Evolutionary conservation across 331 rosid species (phyloP).

Genomic region (Rhamnella rubrinervis): DNA sequence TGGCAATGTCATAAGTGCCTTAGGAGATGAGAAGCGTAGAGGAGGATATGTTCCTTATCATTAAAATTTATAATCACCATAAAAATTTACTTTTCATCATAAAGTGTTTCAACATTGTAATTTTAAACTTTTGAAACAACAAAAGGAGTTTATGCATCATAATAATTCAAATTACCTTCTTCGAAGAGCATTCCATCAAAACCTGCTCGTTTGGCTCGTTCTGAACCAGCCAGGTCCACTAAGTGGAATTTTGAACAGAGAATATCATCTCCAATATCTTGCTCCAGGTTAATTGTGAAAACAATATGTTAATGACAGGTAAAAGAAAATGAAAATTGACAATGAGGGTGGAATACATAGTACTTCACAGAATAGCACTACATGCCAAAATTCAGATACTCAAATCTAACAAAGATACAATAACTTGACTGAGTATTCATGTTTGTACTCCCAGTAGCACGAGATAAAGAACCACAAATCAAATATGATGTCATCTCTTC

Average conservation of each 20-base stretch:
- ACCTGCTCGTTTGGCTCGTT: slow-evolving; percentile 88
- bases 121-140: neutral
- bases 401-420: neutral
- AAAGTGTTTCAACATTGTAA: neutral
- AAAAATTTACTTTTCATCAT: neutral
- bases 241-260: slow-evolving; percentile 80
- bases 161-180: slow-evolving; percentile 57
- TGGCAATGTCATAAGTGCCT: no score
- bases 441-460: slow-evolving; percentile 94
- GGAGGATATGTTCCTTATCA: no score
- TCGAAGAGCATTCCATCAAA: slow-evolving; percentile 89
- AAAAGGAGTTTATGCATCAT: neutral
- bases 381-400: neutral
- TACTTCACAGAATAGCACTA: neutral
- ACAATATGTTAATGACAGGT: slow-evolving; percentile 90
- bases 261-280: slow-evolving; percentile 72
- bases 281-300: slow-evolving; percentile 85
- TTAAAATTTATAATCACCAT: neutral
- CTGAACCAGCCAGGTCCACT: slow-evolving; percentile 95
- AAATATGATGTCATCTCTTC: slow-evolving; percentile 85
- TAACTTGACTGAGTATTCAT: slow-evolving; percentile 97
- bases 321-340: neutral
- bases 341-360: neutral
- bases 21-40: no score
- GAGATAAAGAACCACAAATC: slow-evolving; percentile 67